These are phyloP conservation scores for Clonostachys solani DNA, from an alignment of 2,329 filamentous ascomycete genomes.

Conservation along the genomic window DNA sequence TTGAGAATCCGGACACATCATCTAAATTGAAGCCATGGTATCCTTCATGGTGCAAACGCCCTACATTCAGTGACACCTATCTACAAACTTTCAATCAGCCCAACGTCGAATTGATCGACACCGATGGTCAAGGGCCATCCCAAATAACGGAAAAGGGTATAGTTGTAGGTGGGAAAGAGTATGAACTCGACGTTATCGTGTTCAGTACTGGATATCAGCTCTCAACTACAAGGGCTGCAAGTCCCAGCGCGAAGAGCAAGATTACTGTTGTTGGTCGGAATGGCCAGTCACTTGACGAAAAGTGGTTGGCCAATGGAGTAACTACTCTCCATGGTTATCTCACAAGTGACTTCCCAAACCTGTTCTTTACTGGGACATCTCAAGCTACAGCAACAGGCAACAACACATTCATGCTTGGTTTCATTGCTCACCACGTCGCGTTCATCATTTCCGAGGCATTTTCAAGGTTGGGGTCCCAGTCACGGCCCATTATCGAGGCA, in stretches of 20 bases:
- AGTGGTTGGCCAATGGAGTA: conserved; percentile 33
- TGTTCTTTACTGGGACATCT: conserved; percentile 38
- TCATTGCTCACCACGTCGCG: conserved; percentile 35
- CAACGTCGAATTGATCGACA: conserved; percentile 58
- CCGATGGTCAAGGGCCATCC: conserved; percentile 46
- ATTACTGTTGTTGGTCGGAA: conserved; percentile 33
- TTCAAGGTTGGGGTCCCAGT: conserved; percentile 10
- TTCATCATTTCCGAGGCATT: conserved; percentile 37
- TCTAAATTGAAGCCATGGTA: conserved; percentile 56
- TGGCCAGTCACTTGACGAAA: conserved; percentile 36
- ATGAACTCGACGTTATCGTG: conserved; percentile 35
- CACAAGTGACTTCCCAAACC: conserved; percentile 47
- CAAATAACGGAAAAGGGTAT: conserved; percentile 39
- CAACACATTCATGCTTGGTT: conserved; percentile 3
- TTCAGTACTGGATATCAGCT: conserved; percentile 29
- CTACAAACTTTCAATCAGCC: conserved; percentile 52
- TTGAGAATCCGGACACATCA: conserved; percentile 47
- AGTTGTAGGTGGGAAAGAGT: conserved; percentile 39
- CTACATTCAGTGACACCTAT: conserved; percentile 57
- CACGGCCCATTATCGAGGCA: conserved; percentile 2
- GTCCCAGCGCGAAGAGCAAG: conserved; percentile 8
- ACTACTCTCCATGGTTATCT: conserved; percentile 48
- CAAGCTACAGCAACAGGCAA: conserved; percentile 20
- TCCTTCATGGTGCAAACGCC: conserved; percentile 58
- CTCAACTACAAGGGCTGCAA: conserved; percentile 16